These are phyloP conservation scores for Stemphylium vesicarium DNA, from an alignment of 2,329 filamentous ascomycete species.

Conservation along the genomic window DNA sequence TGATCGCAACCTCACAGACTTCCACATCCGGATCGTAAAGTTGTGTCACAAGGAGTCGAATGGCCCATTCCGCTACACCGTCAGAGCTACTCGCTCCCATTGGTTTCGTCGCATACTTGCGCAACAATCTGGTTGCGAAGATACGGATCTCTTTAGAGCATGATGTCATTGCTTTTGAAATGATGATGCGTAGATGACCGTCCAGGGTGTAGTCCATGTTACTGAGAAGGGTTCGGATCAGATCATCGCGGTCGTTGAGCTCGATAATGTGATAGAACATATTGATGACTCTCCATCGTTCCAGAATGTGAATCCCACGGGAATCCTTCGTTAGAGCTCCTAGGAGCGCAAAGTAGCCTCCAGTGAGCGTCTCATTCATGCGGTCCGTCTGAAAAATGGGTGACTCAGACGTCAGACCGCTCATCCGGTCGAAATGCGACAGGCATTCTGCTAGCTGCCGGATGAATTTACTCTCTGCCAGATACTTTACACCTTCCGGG, in stretches of 20 bases:
- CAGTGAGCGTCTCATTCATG: conserved; percentile 83
- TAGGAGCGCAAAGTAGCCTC: conserved; percentile 92
- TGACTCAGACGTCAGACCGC: conserved; percentile 73
- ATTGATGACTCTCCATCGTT: conserved; percentile 97
- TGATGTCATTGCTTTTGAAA: conserved; percentile 92
- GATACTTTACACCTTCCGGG: conserved; percentile 80
- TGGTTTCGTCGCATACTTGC: conserved; percentile 78
- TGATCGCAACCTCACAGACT: conserved; percentile 94
- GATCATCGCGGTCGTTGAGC: conserved; percentile 84
- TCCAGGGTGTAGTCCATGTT: conserved; percentile 89
- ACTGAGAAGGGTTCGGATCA: conserved; percentile 85
- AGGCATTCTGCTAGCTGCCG: conserved; percentile 95
- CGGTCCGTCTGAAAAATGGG: conserved; percentile 89
- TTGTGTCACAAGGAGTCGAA: conserved; percentile 95
- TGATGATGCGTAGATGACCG: conserved; percentile 87
- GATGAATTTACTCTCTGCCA: conserved; percentile 90
- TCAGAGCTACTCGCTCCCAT: conserved; percentile 51
- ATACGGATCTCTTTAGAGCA: conserved; percentile 91
- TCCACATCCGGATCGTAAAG: conserved; percentile 97
- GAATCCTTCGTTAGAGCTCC: conserved; percentile 83
- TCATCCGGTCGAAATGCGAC: conserved; percentile 90
- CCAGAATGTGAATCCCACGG: conserved; percentile 85
- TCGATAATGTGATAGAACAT: conserved; percentile 99
- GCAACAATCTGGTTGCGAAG: conserved; percentile 82
- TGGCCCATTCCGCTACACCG: conserved; percentile 91